phyloP scores from a whole-genome alignment of 225 moss, liverwort and hornwort genomes.

The Neckera pumila region DNA sequence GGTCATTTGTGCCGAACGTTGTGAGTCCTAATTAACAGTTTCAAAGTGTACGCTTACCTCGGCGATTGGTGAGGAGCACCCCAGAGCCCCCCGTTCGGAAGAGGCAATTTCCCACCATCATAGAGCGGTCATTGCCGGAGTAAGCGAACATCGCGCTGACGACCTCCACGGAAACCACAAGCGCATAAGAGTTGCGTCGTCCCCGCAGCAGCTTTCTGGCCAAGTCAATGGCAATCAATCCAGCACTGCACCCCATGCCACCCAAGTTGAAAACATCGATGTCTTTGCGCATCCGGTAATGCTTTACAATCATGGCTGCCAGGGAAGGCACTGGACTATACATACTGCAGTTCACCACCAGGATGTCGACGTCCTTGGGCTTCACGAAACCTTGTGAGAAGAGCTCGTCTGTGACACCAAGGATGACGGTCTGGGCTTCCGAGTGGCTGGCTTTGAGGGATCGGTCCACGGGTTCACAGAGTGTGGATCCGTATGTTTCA shows the following conservation, averaged over 20 bases:
- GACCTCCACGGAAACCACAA: conserved; percentile 5
- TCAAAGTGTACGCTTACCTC: neutral
- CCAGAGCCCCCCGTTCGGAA: conserved; percentile 23
- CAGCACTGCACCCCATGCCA: conserved; percentile 44
- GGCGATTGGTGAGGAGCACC: conserved; percentile 23
- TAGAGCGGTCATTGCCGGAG: conserved; percentile 23
- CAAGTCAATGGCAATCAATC: conserved; percentile 22
- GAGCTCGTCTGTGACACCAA: conserved; percentile 24
- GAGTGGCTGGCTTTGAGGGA: neutral
- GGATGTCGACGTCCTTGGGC: conserved; percentile 15
- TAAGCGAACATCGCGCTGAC: conserved; percentile 11
- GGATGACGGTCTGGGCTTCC: conserved; percentile 10
- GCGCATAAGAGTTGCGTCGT: conserved; percentile 3
- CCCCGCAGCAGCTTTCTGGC: conserved; percentile 5
- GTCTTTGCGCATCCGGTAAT: conserved; percentile 25
- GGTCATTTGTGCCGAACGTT: neutral
- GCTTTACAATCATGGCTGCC: conserved; percentile 28
- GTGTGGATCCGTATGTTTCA: conserved; percentile 17
- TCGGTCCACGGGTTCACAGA: conserved; percentile 12
- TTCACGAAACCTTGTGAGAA: conserved; percentile 6
- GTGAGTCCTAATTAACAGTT: neutral
- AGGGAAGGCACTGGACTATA: conserved; percentile 28
- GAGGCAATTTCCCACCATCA: conserved; percentile 33
- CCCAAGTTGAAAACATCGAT: conserved; percentile 28
- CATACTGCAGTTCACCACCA: conserved; percentile 29